phyloP scores from a whole-genome alignment of 2,329 filamentous ascomycete genomes.

The Fusarium sp. region DNA sequence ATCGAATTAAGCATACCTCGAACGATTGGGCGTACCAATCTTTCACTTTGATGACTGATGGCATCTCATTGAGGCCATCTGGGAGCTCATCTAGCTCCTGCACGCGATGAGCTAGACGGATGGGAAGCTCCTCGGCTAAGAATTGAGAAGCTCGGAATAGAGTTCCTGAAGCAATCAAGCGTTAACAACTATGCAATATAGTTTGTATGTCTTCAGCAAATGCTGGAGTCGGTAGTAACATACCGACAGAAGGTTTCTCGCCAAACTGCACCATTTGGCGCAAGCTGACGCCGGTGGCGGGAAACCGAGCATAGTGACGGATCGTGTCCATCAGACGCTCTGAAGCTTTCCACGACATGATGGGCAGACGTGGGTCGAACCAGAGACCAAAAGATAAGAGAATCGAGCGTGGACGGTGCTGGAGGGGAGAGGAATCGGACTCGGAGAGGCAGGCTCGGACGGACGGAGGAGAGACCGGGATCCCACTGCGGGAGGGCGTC shows the following conservation, averaged over 20 bases:
- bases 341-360: slow-evolving; percentile 94
- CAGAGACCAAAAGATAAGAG: slow-evolving; percentile 25
- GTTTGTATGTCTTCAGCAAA: slow-evolving; percentile 88
- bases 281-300: slow-evolving; percentile 94
- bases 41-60: slow-evolving; percentile 92
- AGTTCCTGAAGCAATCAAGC: slow-evolving; percentile 70
- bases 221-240: slow-evolving; percentile 82
- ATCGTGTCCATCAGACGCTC: slow-evolving; percentile 96
- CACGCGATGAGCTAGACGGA: slow-evolving; percentile 94
- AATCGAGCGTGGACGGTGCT: slow-evolving; percentile 16
- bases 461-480: slow-evolving; percentile 47
- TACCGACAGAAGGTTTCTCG: slow-evolving; percentile 91
- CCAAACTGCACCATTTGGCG: slow-evolving; percentile 99
- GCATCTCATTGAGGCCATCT: slow-evolving; percentile 98
- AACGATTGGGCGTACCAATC: slow-evolving; percentile 99
- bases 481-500: slow-evolving; percentile 43
- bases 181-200: slow-evolving; percentile 15
- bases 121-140: slow-evolving; percentile 96
- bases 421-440: slow-evolving; percentile 38
- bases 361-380: slow-evolving; percentile 41
- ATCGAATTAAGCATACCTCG: slow-evolving; percentile 73
- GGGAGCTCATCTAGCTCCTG: slow-evolving; percentile 93
- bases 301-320: slow-evolving; percentile 96
- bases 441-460: slow-evolving; percentile 45
- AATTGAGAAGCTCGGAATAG: slow-evolving; percentile 98